Conservation (phyloP, 306 rosid genomes). For the Malus sylvestris region DNA sequence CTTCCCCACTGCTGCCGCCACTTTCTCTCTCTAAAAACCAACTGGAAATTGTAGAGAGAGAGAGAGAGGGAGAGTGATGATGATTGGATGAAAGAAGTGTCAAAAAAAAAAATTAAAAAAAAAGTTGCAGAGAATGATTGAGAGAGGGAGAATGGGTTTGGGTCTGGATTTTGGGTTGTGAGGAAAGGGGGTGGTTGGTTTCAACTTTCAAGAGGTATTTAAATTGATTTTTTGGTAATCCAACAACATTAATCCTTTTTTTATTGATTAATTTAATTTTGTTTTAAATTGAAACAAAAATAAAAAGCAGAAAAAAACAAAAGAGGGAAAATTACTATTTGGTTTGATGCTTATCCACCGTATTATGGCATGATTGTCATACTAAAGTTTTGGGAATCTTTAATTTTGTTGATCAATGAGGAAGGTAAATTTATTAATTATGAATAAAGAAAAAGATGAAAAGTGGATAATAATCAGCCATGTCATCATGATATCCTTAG, state of each 20-base stretch:
- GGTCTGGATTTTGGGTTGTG: not conserved
- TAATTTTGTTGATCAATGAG: not conserved
- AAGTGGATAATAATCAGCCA: not conserved
- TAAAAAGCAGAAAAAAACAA: not conserved
- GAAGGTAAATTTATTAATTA: not conserved
- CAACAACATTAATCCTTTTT: not conserved
- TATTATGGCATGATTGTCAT: not conserved
- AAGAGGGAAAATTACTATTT: not conserved
- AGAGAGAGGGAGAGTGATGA: constrained; percentile 19
- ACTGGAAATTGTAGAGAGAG: constrained; percentile 30
- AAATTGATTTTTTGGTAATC: constrained; percentile 41
- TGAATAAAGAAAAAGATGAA: not conserved
- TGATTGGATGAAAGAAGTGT: constrained; percentile 43
- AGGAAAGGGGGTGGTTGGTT: constrained; percentile 20
- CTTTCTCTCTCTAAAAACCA: constrained; percentile 19
- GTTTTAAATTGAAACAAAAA: not conserved
- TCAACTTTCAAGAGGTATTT: constrained; percentile 41
- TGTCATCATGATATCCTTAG: not conserved
- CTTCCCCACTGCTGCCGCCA: not conserved
- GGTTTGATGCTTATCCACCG: not conserved
- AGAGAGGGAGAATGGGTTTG: constrained; percentile 26
- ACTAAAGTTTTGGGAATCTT: not conserved
- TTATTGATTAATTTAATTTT: not conserved
- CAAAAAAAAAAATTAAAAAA: constrained; percentile 18
- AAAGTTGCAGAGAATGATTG: constrained; percentile 54